A percentile compares a stretch with the other conserved stretches of the same genome.
Conservation (phyloP, 2,329 filamentous ascomycete genomes). For the Cordyceps cicadae region DNA sequence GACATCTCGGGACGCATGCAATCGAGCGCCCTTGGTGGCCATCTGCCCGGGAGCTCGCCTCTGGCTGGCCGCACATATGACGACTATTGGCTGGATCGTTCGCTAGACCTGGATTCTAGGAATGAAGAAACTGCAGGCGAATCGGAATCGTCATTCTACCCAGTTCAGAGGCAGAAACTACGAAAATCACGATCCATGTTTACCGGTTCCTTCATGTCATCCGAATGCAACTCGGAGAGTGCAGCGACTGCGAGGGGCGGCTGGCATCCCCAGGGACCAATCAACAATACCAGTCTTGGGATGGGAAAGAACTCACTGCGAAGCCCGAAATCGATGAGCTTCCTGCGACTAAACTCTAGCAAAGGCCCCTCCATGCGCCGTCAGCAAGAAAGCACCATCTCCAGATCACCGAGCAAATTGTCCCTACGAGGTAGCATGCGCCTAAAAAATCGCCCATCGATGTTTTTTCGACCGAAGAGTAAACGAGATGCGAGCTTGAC, state of each 20-base stretch:
- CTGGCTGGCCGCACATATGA: background rate
- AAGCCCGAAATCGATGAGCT: conserved; percentile 48
- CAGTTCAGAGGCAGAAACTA: background rate
- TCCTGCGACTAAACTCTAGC: conserved; percentile 26
- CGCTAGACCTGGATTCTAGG: background rate
- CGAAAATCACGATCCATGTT: conserved; percentile 49
- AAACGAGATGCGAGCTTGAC: conserved; percentile 25
- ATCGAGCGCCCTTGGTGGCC: background rate
- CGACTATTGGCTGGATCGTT: conserved; percentile 1
- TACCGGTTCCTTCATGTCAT: conserved; percentile 21
- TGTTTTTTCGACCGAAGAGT: conserved; percentile 33
- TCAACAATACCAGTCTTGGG: background rate
- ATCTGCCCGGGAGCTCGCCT: conserved; percentile 1
- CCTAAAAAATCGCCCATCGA: conserved; percentile 34
- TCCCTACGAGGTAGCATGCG: conserved; percentile 15
- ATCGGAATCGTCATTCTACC: background rate
- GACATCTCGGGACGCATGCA: background rate
- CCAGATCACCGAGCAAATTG: conserved; percentile 2
- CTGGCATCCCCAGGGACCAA: background rate
- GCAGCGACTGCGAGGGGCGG: background rate
- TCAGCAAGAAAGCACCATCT: background rate
- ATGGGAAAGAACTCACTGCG: conserved; percentile 23
- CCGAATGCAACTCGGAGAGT: background rate
- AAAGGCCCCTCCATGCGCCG: background rate
- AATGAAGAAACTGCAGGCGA: background rate